phyloP scores from a whole-genome alignment of 257 asterid genomes.

The Petrea volubilis region DNA sequence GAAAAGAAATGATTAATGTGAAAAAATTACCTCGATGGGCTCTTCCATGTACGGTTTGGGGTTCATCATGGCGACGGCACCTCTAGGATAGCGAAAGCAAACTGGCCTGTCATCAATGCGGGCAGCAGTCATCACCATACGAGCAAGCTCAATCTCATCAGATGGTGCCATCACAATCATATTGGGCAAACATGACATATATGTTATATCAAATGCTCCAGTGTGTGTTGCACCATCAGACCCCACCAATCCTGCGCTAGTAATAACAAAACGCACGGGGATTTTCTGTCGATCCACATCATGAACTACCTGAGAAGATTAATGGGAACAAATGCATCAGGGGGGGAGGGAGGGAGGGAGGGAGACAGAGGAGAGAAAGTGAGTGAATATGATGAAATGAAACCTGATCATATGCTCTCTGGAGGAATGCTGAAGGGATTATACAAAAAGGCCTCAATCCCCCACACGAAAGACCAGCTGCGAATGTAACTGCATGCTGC shows the following conservation, averaged over 20 bases:
- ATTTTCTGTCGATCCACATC: constrained; percentile 88
- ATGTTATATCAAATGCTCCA: constrained; percentile 82
- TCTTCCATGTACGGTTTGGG: constrained; percentile 34
- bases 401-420: constrained; percentile 93
- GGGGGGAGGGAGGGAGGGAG: too few species aligned
- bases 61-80: constrained; percentile 48
- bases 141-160: constrained; percentile 77
- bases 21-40: constrained; percentile 64
- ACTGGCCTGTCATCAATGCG: constrained; percentile 68
- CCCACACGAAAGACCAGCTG: constrained; percentile 83
- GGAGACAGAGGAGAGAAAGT: too few species aligned
- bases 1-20: neutral
- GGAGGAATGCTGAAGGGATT: constrained; percentile 83
- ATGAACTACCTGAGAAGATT: constrained; percentile 64
- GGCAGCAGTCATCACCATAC: constrained; percentile 78
- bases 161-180: constrained; percentile 97
- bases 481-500: constrained; percentile 92
- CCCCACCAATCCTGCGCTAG: constrained; percentile 85
- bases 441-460: constrained; percentile 91
- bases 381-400: neutral
- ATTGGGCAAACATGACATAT: constrained; percentile 92
- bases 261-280: constrained; percentile 75
- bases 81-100: constrained; percentile 89
- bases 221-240: constrained; percentile 76
- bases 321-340: neutral